Base-by-base conservation (phyloP, 495 filamentous ascomycete genomes). In the Cercophora sp. region DNA sequence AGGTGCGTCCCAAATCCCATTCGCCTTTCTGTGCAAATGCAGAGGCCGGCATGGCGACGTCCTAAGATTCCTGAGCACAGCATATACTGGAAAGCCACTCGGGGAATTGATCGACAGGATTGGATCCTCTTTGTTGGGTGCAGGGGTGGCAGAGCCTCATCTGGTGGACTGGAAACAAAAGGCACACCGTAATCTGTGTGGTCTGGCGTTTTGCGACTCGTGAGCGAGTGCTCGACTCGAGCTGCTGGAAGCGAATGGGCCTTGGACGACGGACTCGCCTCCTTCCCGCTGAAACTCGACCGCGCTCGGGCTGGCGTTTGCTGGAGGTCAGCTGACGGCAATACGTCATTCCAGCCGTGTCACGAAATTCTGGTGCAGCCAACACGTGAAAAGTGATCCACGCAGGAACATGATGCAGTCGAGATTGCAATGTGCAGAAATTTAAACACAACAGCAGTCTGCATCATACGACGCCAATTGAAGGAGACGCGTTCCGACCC, bases 71-170 rank as follows among this genome's bases (percentile, higher is more conserved):
- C n/a, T n/a, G n/a, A n/a, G n/a, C n/a, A n/a, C n/a, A n/a, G n/a
- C n/a, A n/a, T n/a, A n/a, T n/a, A n/a, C n/a, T n/a, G 22, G 8
- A 22, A 43, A 43, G 18, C 40, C 40, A 43, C 15, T 43, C 40
- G 40, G 40, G 40, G 40, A 43, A 43, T 43, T 43, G 40, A 43
- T 43, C 16, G 16, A 5, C 26, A 22, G 5, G 23, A 43, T 43
- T 43, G 40, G 40, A n/a, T 43, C 40, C 26, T 13, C 5, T 18
- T 43, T 43, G 40, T 18, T 25, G 19, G 40, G 13, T 32, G 29
- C 29, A 32, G 29, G 8, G 29, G 22, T 22, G n/a, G 40, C 40
- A 43, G 40, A 43, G 40, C 40, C 40, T 18, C 29, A 32, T 32
- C 29, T 32, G 29, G 13, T n/a, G n/a, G n/a, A n/a, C n/a, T n/a